These are phyloP conservation scores for Sphagnum tenellum DNA, from an alignment of 225 moss, liverwort and hornwort genomes.

Conservation along the genomic window DNA sequence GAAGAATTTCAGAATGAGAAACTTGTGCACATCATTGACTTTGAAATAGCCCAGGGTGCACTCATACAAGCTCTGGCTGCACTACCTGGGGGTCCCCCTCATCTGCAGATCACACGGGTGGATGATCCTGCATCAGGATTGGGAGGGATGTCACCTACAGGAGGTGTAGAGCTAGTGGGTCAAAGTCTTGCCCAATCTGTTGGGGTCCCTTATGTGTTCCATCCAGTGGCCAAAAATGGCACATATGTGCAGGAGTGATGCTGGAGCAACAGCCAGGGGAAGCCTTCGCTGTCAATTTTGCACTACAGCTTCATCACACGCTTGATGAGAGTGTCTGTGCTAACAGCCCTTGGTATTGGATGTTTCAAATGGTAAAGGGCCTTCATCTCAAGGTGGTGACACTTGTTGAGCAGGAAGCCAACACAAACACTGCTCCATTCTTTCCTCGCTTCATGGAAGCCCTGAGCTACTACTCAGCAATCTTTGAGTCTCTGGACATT, in stretches of 20 bases:
- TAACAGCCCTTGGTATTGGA: neutral
- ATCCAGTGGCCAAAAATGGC: neutral
- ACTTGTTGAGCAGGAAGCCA: slow-evolving; percentile 9
- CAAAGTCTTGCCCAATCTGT: too few relatives aligned
- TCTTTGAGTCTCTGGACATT: slow-evolving; percentile 6
- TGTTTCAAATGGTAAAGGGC: neutral
- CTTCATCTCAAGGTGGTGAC: slow-evolving; percentile 3
- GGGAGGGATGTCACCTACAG: too few relatives aligned
- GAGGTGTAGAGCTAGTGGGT: too few relatives aligned
- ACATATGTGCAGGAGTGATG: slow-evolving; percentile 4
- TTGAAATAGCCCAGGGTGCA: too few relatives aligned
- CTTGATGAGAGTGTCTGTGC: slow-evolving; percentile 3
- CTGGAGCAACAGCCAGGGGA: slow-evolving; percentile 2
- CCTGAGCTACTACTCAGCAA: slow-evolving; percentile 5
- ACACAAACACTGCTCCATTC: slow-evolving; percentile 5
- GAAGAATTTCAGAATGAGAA: too few relatives aligned
- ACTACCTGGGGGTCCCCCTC: too few relatives aligned
- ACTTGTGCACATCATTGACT: too few relatives aligned
- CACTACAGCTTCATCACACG: slow-evolving; percentile 5
- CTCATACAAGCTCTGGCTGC: too few relatives aligned
- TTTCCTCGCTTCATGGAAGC: slow-evolving; percentile 1
- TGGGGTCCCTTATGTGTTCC: neutral
- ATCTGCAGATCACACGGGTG: too few relatives aligned
- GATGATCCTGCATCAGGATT: too few relatives aligned
- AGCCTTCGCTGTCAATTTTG: slow-evolving; percentile 4